A percentile compares a stretch with the other conserved stretches of the same genome.
phyloP scores from a whole-genome alignment of 148 eudicot genomes.

The Heliosperma pusillum region DNA sequence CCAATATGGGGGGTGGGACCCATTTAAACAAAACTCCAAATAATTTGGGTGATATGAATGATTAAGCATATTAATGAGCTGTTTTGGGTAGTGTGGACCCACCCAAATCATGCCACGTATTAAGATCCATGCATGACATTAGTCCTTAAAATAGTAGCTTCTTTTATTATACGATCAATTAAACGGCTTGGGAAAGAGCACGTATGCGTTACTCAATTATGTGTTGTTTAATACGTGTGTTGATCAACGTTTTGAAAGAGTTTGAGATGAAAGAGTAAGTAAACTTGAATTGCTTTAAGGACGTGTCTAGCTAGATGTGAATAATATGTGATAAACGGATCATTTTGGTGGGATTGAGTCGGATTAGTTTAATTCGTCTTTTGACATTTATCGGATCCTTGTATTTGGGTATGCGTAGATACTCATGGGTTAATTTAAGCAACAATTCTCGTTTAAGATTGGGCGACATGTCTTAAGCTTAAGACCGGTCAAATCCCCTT shows the following conservation, averaged over 20 bases:
- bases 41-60: constrained; percentile 23
- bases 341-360: too few relatives aligned
- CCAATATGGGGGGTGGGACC: constrained; percentile 19
- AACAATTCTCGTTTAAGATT: too few relatives aligned
- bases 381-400: too few relatives aligned
- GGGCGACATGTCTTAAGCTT: too few relatives aligned
- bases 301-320: too few relatives aligned
- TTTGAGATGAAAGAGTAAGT: background rate
- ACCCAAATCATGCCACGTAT: constrained; percentile 18
- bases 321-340: too few relatives aligned
- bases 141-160: background rate
- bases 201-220: constrained; percentile 6
- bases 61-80: constrained; percentile 23
- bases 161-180: background rate
- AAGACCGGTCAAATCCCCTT: too few relatives aligned
- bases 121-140: constrained; percentile 13
- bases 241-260: background rate
- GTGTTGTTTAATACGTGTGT: background rate
- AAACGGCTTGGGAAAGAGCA: constrained; percentile 11
- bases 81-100: constrained; percentile 25
- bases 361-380: too few relatives aligned
- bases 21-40: constrained; percentile 13
- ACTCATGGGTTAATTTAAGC: too few relatives aligned
- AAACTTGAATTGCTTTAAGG: too few relatives aligned
- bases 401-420: too few relatives aligned